Evolutionary conservation across 768 basidiomycete genomes (phyloP).

Genomic region (Leccinum fibrillosum): DNA sequence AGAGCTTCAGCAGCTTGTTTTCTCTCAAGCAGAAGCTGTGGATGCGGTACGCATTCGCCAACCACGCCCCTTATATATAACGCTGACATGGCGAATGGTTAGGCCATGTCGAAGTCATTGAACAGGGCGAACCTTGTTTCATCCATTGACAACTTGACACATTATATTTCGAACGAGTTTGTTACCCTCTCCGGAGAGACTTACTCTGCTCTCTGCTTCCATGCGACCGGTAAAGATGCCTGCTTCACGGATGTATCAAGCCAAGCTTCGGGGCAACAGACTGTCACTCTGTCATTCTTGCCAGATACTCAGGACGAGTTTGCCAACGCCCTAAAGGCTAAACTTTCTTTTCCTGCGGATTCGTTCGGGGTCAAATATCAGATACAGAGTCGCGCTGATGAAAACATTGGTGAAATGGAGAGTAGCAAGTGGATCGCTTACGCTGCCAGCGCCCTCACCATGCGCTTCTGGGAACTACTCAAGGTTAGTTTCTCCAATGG

Average conservation of each 20-base stretch:
- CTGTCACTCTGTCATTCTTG: conserved; percentile 50
- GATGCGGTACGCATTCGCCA: conserved; percentile 30
- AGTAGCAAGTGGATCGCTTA: conserved; percentile 89
- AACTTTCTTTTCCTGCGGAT: conserved; percentile 31
- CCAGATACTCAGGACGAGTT: conserved; percentile 52
- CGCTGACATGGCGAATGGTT: conserved; percentile 2
- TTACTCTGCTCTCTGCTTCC: conserved; percentile 55
- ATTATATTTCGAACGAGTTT: conserved; percentile 43
- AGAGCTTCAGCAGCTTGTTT: conserved; percentile 74
- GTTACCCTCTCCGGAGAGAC: conserved; percentile 40
- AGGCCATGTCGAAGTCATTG: conserved; percentile 31
- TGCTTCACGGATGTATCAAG: conserved; percentile 42
- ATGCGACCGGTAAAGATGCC: conserved; percentile 21
- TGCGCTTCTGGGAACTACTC: conserved; percentile 83
- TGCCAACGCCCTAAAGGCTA: conserved; percentile 35
- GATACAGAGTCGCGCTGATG: conserved; percentile 44
- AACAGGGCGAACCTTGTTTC: conserved; percentile 41
- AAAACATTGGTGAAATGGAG: conserved; percentile 67
- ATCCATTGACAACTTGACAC: conserved; percentile 46
- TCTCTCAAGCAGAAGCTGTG: conserved; percentile 48
- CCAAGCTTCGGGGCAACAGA: conserved; percentile 35
- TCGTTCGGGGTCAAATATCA: conserved; percentile 47
- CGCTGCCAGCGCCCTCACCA: conserved; percentile 67
- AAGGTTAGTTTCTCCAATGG: conserved; percentile 47
- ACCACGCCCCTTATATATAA: neutral